Evolutionary conservation across 768 basidiomycete species (phyloP).

Genomic region (Xanthoconium purpureum): DNA sequence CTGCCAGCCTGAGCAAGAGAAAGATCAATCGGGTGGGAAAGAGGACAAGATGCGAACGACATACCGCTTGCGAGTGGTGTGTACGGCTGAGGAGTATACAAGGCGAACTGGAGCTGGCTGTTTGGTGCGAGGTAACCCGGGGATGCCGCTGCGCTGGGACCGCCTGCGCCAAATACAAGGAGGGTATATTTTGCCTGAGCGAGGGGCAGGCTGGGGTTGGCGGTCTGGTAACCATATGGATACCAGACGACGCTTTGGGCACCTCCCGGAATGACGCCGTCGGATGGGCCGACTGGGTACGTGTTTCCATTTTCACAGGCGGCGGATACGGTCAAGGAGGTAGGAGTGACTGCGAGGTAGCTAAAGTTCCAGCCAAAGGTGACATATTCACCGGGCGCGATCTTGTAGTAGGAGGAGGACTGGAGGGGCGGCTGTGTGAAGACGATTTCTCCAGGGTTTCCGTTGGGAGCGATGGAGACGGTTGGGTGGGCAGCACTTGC

Average conservation of each 20-base stretch:
- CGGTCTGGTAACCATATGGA: conserved; percentile 51
- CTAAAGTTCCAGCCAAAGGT: conserved; percentile 78
- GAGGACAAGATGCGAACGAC: background rate
- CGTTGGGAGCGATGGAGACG: conserved; percentile 34
- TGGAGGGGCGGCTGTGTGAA: conserved; percentile 59
- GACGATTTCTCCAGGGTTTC: conserved; percentile 42
- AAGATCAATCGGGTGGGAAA: background rate
- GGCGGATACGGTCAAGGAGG: conserved; percentile 58
- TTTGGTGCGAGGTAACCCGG: conserved; percentile 57
- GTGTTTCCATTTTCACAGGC: conserved; percentile 67
- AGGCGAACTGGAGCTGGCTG: conserved; percentile 51
- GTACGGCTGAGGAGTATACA: conserved; percentile 59
- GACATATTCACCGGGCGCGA: conserved; percentile 50
- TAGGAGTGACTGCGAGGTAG: conserved; percentile 50
- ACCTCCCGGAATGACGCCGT: conserved; percentile 50
- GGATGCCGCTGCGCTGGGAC: conserved; percentile 44
- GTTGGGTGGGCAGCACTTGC: conserved; percentile 16
- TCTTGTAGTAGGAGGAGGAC: conserved; percentile 64
- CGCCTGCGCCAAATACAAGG: conserved; percentile 53
- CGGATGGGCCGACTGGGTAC: conserved; percentile 59
- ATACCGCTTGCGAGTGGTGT: conserved; percentile 48
- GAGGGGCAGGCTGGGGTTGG: conserved; percentile 51
- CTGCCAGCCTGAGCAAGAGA: conserved; percentile 24
- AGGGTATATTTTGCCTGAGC: conserved; percentile 61
- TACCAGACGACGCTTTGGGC: conserved; percentile 58